Evolutionary conservation across 768 basidiomycete species (phyloP).

Genomic region (Gyrodon lividus): DNA sequence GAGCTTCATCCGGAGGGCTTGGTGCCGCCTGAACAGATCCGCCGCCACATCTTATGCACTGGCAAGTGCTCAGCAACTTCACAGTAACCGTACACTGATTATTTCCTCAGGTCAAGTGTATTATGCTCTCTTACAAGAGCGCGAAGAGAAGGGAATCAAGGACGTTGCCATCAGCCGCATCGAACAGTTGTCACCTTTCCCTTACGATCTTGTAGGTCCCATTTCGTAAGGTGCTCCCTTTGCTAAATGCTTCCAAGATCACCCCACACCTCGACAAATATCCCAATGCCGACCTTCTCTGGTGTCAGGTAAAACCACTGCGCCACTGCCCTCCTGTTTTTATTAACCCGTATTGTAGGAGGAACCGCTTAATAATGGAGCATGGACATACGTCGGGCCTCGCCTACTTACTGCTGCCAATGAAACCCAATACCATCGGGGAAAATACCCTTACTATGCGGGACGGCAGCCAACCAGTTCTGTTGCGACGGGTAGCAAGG

Average conservation of each 20-base stretch:
- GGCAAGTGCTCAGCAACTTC: slow-evolving; percentile 37
- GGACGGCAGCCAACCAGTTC: slow-evolving; percentile 92
- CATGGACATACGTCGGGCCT: slow-evolving; percentile 95
- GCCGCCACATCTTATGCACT: slow-evolving; percentile 88
- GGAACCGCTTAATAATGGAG: slow-evolving; percentile 95
- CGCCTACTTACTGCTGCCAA: slow-evolving; percentile 92
- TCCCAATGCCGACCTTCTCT: slow-evolving; percentile 89
- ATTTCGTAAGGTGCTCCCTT: not conserved
- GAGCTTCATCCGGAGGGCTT: slow-evolving; percentile 73
- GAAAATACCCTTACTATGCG: slow-evolving; percentile 89
- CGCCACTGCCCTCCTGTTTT: not conserved
- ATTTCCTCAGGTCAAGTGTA: slow-evolving; percentile 83
- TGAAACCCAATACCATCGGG: slow-evolving; percentile 86
- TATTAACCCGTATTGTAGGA: slow-evolving; percentile 46
- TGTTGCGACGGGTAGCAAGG: slow-evolving; percentile 90
- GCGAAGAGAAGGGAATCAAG: slow-evolving; percentile 87
- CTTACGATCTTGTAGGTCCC: slow-evolving; percentile 80
- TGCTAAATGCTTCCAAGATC: slow-evolving; percentile 50
- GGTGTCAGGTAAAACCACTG: slow-evolving; percentile 68
- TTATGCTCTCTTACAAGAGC: slow-evolving; percentile 82
- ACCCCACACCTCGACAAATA: slow-evolving; percentile 95
- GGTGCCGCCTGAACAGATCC: slow-evolving; percentile 80
- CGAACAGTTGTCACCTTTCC: slow-evolving; percentile 96
- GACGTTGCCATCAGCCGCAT: slow-evolving; percentile 93
- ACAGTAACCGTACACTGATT: not conserved